Percentiles rank a stretch among this genome's conserved stretches.
Evolutionary conservation across 768 basidiomycete species (phyloP).

Genomic region (Mycena polygramma): DNA sequence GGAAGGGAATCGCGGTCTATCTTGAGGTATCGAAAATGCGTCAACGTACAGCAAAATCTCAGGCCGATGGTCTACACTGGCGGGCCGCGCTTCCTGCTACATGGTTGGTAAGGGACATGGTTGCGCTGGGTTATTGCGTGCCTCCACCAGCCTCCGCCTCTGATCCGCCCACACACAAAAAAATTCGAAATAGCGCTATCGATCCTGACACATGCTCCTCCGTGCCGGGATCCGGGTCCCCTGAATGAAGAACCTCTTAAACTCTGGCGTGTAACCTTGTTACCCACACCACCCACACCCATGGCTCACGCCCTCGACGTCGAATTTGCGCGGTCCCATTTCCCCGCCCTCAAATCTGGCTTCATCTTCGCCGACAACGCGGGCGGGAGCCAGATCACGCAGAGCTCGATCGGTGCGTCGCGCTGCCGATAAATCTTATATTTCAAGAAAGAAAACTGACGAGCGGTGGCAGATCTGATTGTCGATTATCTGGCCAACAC

Average conservation of each 20-base stretch:
- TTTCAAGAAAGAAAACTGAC: no score
- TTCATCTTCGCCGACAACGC: slow-evolving; percentile 84
- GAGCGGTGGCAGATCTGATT: slow-evolving; percentile 53
- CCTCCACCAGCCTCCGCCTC: no score
- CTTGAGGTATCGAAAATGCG: no score
- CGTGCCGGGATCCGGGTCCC: not conserved
- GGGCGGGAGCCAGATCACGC: slow-evolving; percentile 70
- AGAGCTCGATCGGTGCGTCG: slow-evolving; percentile 54
- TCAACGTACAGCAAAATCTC: no score
- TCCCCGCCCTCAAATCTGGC: slow-evolving; percentile 70
- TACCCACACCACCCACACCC: slow-evolving; percentile 16
- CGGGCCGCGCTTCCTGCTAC: no score
- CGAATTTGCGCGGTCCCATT: slow-evolving; percentile 65
- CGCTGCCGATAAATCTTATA: not conserved
- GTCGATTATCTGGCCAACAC: slow-evolving; percentile 78
- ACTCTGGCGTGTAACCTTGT: not conserved
- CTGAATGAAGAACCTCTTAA: not conserved
- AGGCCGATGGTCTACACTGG: no score
- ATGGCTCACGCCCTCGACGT: slow-evolving; percentile 56
- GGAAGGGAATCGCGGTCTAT: no score
- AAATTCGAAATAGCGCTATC: not conserved
- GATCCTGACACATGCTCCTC: slow-evolving; percentile 9
- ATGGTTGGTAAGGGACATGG: no score
- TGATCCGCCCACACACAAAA: no score
- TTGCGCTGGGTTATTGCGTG: no score